Base-by-base conservation (phyloP, 2,329 filamentous ascomycete genomes). In the Trichoderma atrobrunneum region DNA sequence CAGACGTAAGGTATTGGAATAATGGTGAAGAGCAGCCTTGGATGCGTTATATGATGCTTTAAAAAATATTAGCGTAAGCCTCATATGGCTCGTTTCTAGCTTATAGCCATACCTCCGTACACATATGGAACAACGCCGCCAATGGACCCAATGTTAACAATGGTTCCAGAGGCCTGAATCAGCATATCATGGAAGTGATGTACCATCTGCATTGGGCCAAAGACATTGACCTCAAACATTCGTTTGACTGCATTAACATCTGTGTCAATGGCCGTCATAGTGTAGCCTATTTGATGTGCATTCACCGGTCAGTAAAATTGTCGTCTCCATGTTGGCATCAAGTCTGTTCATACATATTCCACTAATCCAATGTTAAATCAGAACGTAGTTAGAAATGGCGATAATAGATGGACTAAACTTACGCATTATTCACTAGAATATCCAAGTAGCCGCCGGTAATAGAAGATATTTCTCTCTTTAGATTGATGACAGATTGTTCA, bases 191-290 rank as follows among this genome's bases (percentile, higher is more conserved):
- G 70, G 39, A 76, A 76, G 32, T 72, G 71, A 57, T 77, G 73
- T 12, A 77, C 74, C 61, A 76, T 73, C 24, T 73, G 68, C 76
- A 78, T 73, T 1, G 78, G 72, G 0, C 81, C 82, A 76, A 81
- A 84, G 34, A 84, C 75, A 72, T 87, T 87, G 56, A 83, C 77
- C 8, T 85, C 82, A 73, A 83, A 84, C 65, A 84, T 73, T 32
- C 74, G 74, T 34, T 78, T 79, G 8, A 80, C 81, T 11, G 79
- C 74, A 5, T 78, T 76, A 1, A 80, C 72, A 7, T 78, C 74
- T 28, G 76, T 73, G 66, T 82, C 80, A 3, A 80, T 71, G 12
- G 78, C 74, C 12, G 80, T 78, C 75, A 76, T 74, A 32, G 74
- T 76, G 70, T 73, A 76, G 74, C 18, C 78, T 79, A 61, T 12